Base-by-base conservation (phyloP, 306 rosid genomes). In the Inga oerstediana region DNA sequence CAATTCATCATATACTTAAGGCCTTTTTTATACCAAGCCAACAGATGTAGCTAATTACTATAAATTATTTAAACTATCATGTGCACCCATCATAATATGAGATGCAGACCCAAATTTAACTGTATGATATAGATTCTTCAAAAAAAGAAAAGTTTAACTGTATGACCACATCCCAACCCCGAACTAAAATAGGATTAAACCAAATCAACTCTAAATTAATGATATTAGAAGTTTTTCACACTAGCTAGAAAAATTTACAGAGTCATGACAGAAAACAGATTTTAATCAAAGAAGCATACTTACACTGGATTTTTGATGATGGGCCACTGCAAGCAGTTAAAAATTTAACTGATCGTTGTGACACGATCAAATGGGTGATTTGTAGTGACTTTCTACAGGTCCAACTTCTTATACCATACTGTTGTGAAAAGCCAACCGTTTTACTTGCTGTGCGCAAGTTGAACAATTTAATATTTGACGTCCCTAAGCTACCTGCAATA, bases 401-500 rank as follows among this genome's bases (percentile, higher is more conserved):
- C 93, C 93, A 88, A 88, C 79, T 79, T 89, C 86, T 86, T 75
- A 80, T 39, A 74, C 90, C 88, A 90, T 74, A 75, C 19, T 83
- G 88, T 64, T 80, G 85, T 15, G 84, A 65, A 70, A 84, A 49
- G 79, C 87, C 87, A 79, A 66, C 62, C 84, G 85, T 83, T 85
- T 80, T 82, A 76, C 84, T 80, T 64, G 87, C 48, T 69, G 84
- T 85, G 82, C 74, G 77, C 82, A 89, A 86, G 89, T 76, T 86
- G 66, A 84, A 83, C 71, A 88, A 49, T 79, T 86, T 87, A 74
- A 87, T 56, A 81, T 87, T 84, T 80, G 91, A 82, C 30, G 87
- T 73, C 81, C 91, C 89, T 68, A 91, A 84, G 88, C 88, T 89
- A 92, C 93, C 98, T 93, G 93, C 85, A 72, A 73, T 77, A 49